Base-by-base conservation (phyloP, 176 grass and related monocot genomes). In the Tillandsia leiboldiana region DNA sequence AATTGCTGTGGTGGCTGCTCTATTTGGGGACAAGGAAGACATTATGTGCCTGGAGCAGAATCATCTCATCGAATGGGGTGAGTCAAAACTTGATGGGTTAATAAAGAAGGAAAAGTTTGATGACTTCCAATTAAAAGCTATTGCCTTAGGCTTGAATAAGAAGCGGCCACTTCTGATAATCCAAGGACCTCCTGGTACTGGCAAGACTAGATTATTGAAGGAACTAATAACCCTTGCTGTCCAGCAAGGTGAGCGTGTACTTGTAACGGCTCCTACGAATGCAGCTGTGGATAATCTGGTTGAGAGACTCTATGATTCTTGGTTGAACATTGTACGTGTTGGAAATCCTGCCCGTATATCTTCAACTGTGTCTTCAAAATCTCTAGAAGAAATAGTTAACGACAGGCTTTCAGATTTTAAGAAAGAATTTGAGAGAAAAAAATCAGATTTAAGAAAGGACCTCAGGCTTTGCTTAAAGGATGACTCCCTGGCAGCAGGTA, bases 151-250 rank as follows among this genome's bases (percentile, higher is more conserved):
- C 57, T 81, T 97, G 79, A 92, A 92, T 70, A 97, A 97, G 80
- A 97, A 87, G 20, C 81, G 86, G 50, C 89, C 82, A 27, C 48
- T 92, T 79, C 75, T 97, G 70, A 64, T 87, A 57, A 83, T 97
- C 64, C 89, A 97, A 79, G 93, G 93, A 17, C 86, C 93, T 81
- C 93, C 93, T 54, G 89, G 93, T n/a, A 92, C 93, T 2, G 93
- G 93, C 53, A 97, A 97, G 78, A 97, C 89, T 18, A 65, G 85
- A 27, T 74, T 97, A 73, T 86, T 97, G 33, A 90, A 76, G 65
- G 81, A 92, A 77, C 70, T 97, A 27, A 85, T 97, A 68, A 61
- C 75, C 51, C 80, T 69, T 80, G 86, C 86, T 78, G 86, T 92
- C 53, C 82, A 81, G 65, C 93, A 97, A 77, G 93, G 86, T 50